Percentiles rank a stretch among this genome's conserved stretches.
phyloP scores from a whole-genome alignment of 2,329 filamentous ascomycete genomes.

The Penicillium sp. region DNA sequence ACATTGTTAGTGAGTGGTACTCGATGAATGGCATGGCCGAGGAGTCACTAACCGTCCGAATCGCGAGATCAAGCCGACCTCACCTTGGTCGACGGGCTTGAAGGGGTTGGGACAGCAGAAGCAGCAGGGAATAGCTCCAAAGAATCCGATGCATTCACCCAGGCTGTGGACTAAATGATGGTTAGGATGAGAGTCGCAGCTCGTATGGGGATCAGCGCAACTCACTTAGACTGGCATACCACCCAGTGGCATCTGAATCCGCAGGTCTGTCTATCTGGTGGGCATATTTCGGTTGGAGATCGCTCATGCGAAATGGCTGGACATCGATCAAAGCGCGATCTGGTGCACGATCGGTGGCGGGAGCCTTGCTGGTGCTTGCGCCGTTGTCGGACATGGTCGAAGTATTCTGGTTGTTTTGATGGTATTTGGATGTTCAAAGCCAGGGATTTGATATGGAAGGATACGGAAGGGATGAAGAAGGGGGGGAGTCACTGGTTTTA shows the following conservation, averaged over 20 bases:
- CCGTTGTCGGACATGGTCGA: slow-evolving; percentile 25
- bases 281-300: slow-evolving; percentile 78
- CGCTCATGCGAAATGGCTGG: slow-evolving; percentile 69
- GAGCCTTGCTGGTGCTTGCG: slow-evolving; percentile 30
- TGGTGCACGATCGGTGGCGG: slow-evolving; percentile 14
- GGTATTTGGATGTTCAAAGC: too few species aligned
- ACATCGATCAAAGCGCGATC: slow-evolving; percentile 55
- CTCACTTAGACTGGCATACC: slow-evolving; percentile 82
- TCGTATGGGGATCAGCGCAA: slow-evolving; percentile 11
- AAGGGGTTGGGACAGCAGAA: slow-evolving; percentile 89
- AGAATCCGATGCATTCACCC: slow-evolving; percentile 63
- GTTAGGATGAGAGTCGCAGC: background rate
- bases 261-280: slow-evolving; percentile 52
- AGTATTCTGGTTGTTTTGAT: background rate
- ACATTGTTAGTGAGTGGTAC: slow-evolving; percentile 1
- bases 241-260: slow-evolving; percentile 65
- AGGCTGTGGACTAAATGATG: slow-evolving; percentile 57
- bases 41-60: slow-evolving; percentile 55
- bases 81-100: slow-evolving; percentile 83
- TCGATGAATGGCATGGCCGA: too few species aligned
- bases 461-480: background rate
- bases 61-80: slow-evolving; percentile 89
- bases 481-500: slow-evolving; percentile 1
- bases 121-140: slow-evolving; percentile 86
- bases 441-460: background rate